Conservation (phyloP, 2,329 filamentous ascomycete species). For the Fusarium stilboides region DNA sequence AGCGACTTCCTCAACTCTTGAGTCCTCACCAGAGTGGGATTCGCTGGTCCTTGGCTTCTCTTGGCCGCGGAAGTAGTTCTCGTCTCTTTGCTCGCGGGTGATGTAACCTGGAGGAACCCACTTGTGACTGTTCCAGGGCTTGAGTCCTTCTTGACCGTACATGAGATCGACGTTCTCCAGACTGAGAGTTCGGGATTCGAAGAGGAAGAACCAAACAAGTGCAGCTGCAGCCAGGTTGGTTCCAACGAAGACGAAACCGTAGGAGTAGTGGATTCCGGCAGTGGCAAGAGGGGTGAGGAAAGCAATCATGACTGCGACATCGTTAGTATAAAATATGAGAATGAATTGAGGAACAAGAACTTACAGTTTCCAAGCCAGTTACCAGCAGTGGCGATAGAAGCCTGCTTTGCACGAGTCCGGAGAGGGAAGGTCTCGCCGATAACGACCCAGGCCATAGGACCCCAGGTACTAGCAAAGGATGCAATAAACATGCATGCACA, state of each 20-base stretch:
- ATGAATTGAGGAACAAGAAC: background rate
- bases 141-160: conserved; percentile 73
- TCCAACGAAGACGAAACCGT: conserved; percentile 76
- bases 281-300: conserved; percentile 80
- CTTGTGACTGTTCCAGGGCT: conserved; percentile 71
- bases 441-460: conserved; percentile 78
- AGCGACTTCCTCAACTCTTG: conserved; percentile 37
- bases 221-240: conserved; percentile 72
- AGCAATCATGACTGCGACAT: conserved; percentile 67
- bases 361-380: conserved; percentile 74
- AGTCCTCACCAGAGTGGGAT: conserved; percentile 42
- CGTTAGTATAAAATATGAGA: conserved; percentile 22
- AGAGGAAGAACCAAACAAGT: conserved; percentile 79
- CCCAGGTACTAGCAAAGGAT: conserved; percentile 79
- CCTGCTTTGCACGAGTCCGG: conserved; percentile 68
- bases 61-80: conserved; percentile 45
- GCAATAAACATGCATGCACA: conserved; percentile 82
- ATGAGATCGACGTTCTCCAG: conserved; percentile 82
- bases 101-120: conserved; percentile 66
- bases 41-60: conserved; percentile 47
- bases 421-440: conserved; percentile 77
- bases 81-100: conserved; percentile 57
- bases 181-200: conserved; percentile 74
- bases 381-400: conserved; percentile 67
- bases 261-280: conserved; percentile 72